Base-by-base conservation (phyloP, 2,329 filamentous ascomycete species). In the Dendryphion nanum region DNA sequence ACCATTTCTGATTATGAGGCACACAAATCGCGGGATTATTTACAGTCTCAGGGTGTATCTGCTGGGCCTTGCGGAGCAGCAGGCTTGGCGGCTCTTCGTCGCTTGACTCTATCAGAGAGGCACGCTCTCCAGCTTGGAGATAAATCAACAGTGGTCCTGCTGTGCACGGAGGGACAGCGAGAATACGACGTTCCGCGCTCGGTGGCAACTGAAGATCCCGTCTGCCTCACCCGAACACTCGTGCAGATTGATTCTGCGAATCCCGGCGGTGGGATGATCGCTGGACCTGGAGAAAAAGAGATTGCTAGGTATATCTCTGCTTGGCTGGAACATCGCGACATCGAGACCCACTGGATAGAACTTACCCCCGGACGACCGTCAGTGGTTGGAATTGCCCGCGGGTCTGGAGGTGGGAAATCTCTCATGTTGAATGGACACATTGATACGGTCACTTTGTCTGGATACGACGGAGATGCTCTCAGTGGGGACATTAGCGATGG, bases 371-470 rank as follows among this genome's bases (percentile, higher is more conserved):
- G 74, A 0, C 65, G 75, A 0, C 75, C 76, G 1, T 79, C 75
- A 0, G 61, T 79, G 1, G 61, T 79, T 3, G 75, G 72, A 0
- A 57, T 77, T 1, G 59, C 69, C 1, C 66, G 68, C 3, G 76
- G 76, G 2, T 61, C 56, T 0, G 74, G 74, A 0, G 67, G 61
- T 1, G 75, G 73, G 4, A 71, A 71, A 40, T 71, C 58, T 2
- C 49, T 78, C 4, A 76, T 78, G 69, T 57, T 78, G 28, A 77
- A 78, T 17, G 74, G 75, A 0, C 75, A 78, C 41, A 66, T 73
- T 1, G 75, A 79, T 37, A 78, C 75, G 0, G 75, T 78, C 4
- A 77, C 68, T 5, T 47, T 72, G 0, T 48, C 61, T 4, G 72
- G 72, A 2, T 77, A 78, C 39, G 68, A 71, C 1, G 62, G 57